phyloP scores from a whole-genome alignment of 2,329 filamentous ascomycete species.

The Sarocladium kiliense region DNA sequence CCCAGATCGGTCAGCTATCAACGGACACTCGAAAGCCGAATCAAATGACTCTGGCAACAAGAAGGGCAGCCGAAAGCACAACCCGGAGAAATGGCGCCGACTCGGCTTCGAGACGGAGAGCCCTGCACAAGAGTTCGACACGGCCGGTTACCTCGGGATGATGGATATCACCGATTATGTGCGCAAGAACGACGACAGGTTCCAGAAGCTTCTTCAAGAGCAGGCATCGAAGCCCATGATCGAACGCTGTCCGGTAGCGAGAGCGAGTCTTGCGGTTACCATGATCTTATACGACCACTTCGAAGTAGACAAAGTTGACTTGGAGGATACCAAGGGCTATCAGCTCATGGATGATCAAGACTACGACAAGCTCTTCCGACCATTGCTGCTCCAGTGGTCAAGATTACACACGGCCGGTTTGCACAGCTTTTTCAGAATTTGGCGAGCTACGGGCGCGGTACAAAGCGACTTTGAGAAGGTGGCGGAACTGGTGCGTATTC shows the following conservation, averaged over 20 bases:
- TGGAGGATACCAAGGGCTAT: conserved; percentile 73
- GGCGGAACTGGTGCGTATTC: conserved; percentile 81
- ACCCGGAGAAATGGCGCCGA: conserved; percentile 87
- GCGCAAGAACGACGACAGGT: conserved; percentile 83
- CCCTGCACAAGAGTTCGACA: conserved; percentile 78
- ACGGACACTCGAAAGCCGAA: conserved; percentile 33
- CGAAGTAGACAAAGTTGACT: conserved; percentile 78
- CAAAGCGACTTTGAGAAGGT: conserved; percentile 91
- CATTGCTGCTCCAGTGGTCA: conserved; percentile 88
- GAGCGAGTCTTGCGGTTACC: conserved; percentile 81
- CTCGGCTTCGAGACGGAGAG: conserved; percentile 89
- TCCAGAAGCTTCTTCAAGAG: conserved; percentile 87
- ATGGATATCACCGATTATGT: conserved; percentile 97
- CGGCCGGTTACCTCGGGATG: conserved; percentile 85
- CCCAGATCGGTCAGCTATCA: conserved; percentile 47
- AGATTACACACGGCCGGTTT: conserved; percentile 80
- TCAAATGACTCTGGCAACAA: conserved; percentile 29
- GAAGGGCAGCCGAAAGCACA: conserved; percentile 66
- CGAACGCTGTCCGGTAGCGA: conserved; percentile 80
- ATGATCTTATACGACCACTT: conserved; percentile 92
- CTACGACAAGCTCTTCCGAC: conserved; percentile 81
- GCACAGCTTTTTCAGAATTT: conserved; percentile 83
- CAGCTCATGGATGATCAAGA: conserved; percentile 70
- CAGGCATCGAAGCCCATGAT: conserved; percentile 68
- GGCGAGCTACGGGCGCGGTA: conserved; percentile 84